These are phyloP conservation scores for Yamadazyma spencermartinsiae DNA, from an alignment of 1,139 yeast species.

Conservation along the genomic window DNA sequence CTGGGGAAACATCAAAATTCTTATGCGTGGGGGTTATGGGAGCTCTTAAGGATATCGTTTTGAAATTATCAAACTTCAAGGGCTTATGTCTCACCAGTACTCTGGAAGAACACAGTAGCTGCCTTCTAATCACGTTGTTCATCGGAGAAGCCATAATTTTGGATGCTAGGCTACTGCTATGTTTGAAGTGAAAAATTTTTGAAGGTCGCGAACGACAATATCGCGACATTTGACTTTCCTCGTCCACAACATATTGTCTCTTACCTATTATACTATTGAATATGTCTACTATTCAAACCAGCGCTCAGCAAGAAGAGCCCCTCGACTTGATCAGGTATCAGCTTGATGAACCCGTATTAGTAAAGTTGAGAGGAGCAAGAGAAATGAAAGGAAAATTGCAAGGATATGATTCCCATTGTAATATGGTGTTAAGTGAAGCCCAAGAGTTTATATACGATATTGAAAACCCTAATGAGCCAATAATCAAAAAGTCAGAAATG, in stretches of 20 bases:
- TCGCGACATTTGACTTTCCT: too few species aligned
- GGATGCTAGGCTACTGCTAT: background rate
- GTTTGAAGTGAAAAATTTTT: constrained; percentile 5
- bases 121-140: constrained; percentile 15
- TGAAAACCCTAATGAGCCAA: constrained; percentile 50
- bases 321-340: constrained; percentile 85
- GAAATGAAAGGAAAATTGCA: constrained; percentile 89
- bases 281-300: constrained; percentile 40
- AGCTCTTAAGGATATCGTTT: constrained; percentile 55
- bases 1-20: constrained; percentile 72
- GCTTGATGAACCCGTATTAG: constrained; percentile 82
- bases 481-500: constrained; percentile 72
- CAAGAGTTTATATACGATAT: constrained; percentile 72
- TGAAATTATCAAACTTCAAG: constrained; percentile 29
- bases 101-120: constrained; percentile 20
- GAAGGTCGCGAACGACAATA: background rate
- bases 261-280: too few species aligned
- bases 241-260: too few species aligned
- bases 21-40: constrained; percentile 83
- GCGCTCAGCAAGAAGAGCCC: constrained; percentile 56
- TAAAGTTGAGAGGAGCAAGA: constrained; percentile 94
- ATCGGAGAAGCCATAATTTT: constrained; percentile 3
- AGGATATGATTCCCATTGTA: constrained; percentile 96
- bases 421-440: constrained; percentile 93
- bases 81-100: constrained; percentile 26